A percentile compares a stretch with the other conserved stretches of the same genome.
Conservation (phyloP, 768 basidiomycete genomes). For the Suillus subalutaceus region DNA sequence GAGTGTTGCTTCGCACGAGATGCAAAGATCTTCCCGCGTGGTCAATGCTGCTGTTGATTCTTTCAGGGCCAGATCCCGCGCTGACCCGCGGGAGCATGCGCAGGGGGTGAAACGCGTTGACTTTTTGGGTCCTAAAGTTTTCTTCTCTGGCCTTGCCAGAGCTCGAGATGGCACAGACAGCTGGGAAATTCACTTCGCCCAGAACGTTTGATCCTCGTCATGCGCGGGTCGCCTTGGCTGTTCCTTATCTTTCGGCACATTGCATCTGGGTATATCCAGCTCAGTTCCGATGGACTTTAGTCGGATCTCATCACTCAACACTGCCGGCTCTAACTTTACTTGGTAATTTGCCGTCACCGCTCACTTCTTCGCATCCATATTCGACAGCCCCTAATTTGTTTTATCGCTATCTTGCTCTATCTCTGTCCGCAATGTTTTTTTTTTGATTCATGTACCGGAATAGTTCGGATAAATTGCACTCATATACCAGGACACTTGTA, state of each 20-base stretch:
- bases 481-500: constrained; percentile 5
- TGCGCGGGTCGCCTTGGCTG: background rate
- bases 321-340: constrained; percentile 1
- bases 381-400: constrained; percentile 6
- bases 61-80: constrained; percentile 29
- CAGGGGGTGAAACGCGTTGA: constrained; percentile 45
- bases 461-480: background rate
- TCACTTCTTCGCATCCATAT: background rate
- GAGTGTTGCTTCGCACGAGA: constrained; percentile 28
- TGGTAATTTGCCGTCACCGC: background rate
- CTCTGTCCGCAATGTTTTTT: background rate
- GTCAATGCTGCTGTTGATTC: constrained; percentile 33
- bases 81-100: constrained; percentile 37
- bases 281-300: background rate
- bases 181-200: constrained; percentile 33
- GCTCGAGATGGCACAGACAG: constrained; percentile 28
- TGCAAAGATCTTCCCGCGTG: constrained; percentile 13
- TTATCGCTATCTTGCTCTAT: constrained; percentile 8
- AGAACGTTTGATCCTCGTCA: constrained; percentile 19
- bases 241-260: constrained; percentile 1
- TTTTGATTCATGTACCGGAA: background rate
- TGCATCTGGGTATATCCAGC: background rate
- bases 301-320: background rate
- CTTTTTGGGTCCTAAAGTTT: constrained; percentile 35
- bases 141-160: constrained; percentile 34